Evolutionary conservation across 352 stramenopile genomes (phyloP), one percentile per base, ranked within the genome.

Genomic region (Saprolegnia diclina): DNA sequence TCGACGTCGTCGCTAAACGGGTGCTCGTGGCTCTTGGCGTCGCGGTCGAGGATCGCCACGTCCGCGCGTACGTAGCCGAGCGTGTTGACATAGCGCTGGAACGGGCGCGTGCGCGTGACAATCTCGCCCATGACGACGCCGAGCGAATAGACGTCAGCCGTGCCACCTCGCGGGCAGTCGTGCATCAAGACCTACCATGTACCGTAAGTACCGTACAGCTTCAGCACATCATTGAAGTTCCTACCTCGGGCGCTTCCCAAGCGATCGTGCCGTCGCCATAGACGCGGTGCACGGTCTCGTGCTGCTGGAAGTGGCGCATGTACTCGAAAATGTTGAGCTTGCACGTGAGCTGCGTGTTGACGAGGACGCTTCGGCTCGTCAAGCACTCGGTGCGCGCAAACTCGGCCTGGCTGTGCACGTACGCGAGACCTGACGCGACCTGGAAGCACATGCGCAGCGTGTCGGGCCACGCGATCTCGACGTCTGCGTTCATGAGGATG

Each of bases 371-470:
- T 10, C 57, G 57, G 57, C 57, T 66, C 38, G 57, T 66, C 6
- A 66, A 21, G 57, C 40, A 55, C 18, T 29, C 50, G 5, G 57
- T 32, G 13, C 57, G 57, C 6, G 57, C 29, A 22, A 38, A 66
- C 19, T 53, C 50, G n/a, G 57, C 35, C 40, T 66, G 57, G 44
- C 72, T 77, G 71, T 93, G 83, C 73, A 93, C 64, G 70, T 89
- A 90, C 26, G 76, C 71, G n/a, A 93, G 76, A 7, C 78, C 83
- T 21, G 74, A 68, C 13, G 85, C 85, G 29, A 93, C 63, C 42
- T 91, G 79, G 22, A 83, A 74, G 55, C 81, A 89, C 65, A 93
- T 88, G 52, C 80, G 67, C n/a, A 91, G 53, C 56, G 88, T 86
- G 16, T 69, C 76, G 21, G 73, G 67, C 32, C 85, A 72, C 55